phyloP scores from a whole-genome alignment of 495 filamentous ascomycete genomes.

The Clavariopsis aquatica region DNA sequence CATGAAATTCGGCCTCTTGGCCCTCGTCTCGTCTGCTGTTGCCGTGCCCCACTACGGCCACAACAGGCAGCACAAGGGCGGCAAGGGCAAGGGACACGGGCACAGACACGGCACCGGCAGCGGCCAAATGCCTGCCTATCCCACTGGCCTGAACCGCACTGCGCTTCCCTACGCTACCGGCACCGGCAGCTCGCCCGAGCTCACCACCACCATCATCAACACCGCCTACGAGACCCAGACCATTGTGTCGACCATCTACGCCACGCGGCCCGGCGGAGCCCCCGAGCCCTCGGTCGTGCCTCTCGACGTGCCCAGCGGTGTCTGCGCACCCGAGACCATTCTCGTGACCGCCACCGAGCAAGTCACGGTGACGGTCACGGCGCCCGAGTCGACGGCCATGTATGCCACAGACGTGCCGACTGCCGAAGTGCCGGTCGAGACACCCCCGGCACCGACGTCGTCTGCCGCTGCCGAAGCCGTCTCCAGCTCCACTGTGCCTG shows the following conservation, averaged over 20 bases:
- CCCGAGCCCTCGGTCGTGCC: conserved; percentile 2
- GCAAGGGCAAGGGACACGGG: conserved; percentile 22
- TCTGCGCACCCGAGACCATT: conserved; percentile 29
- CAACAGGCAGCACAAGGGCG: conserved; percentile 23
- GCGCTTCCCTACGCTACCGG: conserved; percentile 19
- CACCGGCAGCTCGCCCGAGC: conserved; percentile 17
- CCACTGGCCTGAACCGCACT: not conserved
- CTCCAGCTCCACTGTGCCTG: not conserved
- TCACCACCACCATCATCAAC: conserved; percentile 28
- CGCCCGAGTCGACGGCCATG: conserved; percentile 15
- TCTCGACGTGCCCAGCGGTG: conserved; percentile 14
- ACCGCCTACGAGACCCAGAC: conserved; percentile 31
- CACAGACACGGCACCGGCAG: conserved; percentile 19
- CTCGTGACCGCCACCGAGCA: conserved; percentile 36
- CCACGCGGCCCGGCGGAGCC: conserved; percentile 4
- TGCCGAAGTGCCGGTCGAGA: too few species aligned
- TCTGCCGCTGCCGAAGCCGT: conserved; percentile 19
- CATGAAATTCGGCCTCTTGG: conserved; percentile 36
- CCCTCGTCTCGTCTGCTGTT: conserved; percentile 34
- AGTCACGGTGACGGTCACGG: conserved; percentile 37
- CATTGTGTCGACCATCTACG: conserved; percentile 30
- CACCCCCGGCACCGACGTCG: not conserved
- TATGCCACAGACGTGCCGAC: too few species aligned
- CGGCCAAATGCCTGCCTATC: conserved; percentile 9
- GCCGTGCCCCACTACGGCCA: conserved; percentile 30